These are phyloP conservation scores for Lophium mytilinum DNA, from an alignment of 495 filamentous ascomycete genomes.

Conservation along the genomic window DNA sequence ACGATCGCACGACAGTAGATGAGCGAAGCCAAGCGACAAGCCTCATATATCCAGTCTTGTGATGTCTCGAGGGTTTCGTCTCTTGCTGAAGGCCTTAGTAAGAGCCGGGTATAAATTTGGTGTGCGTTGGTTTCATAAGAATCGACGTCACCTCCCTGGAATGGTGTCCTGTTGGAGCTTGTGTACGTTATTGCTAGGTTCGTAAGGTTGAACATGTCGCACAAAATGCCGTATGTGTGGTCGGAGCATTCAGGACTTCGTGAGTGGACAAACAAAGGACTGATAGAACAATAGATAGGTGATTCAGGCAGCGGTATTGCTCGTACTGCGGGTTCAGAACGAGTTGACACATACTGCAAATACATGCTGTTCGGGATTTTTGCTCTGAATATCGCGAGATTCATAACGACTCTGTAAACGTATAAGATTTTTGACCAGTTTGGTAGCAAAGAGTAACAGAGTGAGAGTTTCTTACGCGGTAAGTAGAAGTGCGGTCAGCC, in stretches of 20 bases:
- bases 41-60: conserved; percentile 21
- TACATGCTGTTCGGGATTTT: no score
- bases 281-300: conserved; percentile 10
- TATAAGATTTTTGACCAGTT: not conserved
- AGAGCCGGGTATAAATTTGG: conserved; percentile 14
- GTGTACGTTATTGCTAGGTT: conserved; percentile 10
- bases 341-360: conserved; percentile 6
- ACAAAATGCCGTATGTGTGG: conserved; percentile 11
- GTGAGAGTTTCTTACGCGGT: conserved; percentile 7
- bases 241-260: conserved; percentile 9
- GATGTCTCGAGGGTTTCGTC: not conserved
- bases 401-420: no score
- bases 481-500: conserved; percentile 9
- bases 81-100: conserved; percentile 2
- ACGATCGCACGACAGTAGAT: conserved; percentile 23
- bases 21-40: conserved; percentile 15
- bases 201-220: conserved; percentile 20
- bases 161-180: not conserved
- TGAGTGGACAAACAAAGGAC: conserved; percentile 7
- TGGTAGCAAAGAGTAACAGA: not conserved
- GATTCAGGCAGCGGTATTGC: conserved; percentile 7
- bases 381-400: no score
- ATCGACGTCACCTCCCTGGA: not conserved
- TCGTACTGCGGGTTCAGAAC: not conserved
- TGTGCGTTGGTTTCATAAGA: conserved; percentile 15